Evolutionary conservation across 2,329 filamentous ascomycete species (phyloP), one percentile per base, ranked within the genome.

Genomic region (Ophiosphaerella korrae): DNA sequence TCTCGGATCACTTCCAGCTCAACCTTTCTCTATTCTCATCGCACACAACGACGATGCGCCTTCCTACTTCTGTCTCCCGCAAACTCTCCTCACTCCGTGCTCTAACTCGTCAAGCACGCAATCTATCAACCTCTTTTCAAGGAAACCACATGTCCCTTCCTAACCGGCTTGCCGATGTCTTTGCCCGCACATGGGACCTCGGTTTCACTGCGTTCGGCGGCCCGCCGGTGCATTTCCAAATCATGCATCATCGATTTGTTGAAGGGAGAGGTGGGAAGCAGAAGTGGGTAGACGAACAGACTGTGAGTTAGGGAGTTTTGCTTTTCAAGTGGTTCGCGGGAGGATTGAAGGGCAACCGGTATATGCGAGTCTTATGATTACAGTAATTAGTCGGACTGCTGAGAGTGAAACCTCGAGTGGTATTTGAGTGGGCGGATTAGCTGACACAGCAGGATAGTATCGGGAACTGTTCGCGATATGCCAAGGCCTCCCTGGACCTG

Each of bases 381-480:
- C n/a, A n/a, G n/a, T n/a, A n/a, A n/a, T n/a, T 8, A 26, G 24
- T 26, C 24, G 24, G 8, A 26, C 24, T 26, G 8, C 24, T 26
- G 5, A 8, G 5, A n/a, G n/a, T n/a, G n/a, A n/a, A n/a, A n/a
- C n/a, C n/a, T n/a, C n/a, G n/a, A n/a, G n/a, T n/a, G n/a, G n/a
- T 26, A 8, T 26, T 26, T 8, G 8, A 5, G 8, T 26, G 24
- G 8, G 24, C 8, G 8, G 5, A 26, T 26, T 8, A 8, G 24
- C 24, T 16, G 4, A n/a, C 13, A 16, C 13, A 5, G 12, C 5
- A n/a, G 33, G 33, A 35, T 13, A 88, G 84, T 90, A 87, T 69
- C 85, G 88, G 68, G 88, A 90, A 63, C 78, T 90, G 0, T 90
- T 90, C 68, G 86, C 84, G 21, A 74, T 90, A 39, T 83, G 81